Evolutionary conservation across 2,329 filamentous ascomycete species (phyloP), one percentile per base, ranked within the genome.

Genomic region (Fusarium palustre): DNA sequence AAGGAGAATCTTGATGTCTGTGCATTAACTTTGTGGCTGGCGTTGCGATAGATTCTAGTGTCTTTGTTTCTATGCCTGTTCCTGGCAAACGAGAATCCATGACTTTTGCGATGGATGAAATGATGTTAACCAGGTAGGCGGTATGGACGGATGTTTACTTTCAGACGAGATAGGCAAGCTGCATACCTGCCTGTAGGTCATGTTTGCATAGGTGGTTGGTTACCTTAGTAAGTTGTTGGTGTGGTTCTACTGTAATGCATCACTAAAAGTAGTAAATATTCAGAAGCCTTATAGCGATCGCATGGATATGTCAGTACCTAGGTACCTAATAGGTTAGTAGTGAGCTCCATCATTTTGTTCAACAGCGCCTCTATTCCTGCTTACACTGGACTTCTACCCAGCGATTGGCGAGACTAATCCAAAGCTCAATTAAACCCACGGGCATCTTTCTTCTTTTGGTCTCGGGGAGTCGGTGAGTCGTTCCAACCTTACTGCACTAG

Each of bases 91-190:
- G 18, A 12, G 25, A 46, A 31, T 31, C 20, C 16, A 24, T 43
- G 24, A 30, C 52, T 24, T 46, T 63, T 11, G 42, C 42, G 52
- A 62, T 30, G 28, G 28, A 30, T 11, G 28, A 30, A n/a, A n/a
- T n/a, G n/a, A 30, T 30, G 28, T 30, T 30, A 30, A 30, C 28
- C 10, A 30, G 28, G 28, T 30, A 30, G 28, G 28, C 28, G 10
- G 18, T 36, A 24, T 36, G 34, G 34, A 36, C 33, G 9, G 33
- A 18, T 71, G 68, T 71, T 71, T 71, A 71, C 68, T 71, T 62
- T 61, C 45, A 41, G 50, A 57, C 50, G 28, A 64, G 60, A 46
- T 55, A 18, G 59, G 36, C 36, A 39, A 20, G 12, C 36, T 39
- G 36, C 12, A 39, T 39, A 22, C 36, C n/a, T 39, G 28, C 10